phyloP scores from a whole-genome alignment of 1,284 basidiomycete species.

The Microbotryomycetes sp. region DNA sequence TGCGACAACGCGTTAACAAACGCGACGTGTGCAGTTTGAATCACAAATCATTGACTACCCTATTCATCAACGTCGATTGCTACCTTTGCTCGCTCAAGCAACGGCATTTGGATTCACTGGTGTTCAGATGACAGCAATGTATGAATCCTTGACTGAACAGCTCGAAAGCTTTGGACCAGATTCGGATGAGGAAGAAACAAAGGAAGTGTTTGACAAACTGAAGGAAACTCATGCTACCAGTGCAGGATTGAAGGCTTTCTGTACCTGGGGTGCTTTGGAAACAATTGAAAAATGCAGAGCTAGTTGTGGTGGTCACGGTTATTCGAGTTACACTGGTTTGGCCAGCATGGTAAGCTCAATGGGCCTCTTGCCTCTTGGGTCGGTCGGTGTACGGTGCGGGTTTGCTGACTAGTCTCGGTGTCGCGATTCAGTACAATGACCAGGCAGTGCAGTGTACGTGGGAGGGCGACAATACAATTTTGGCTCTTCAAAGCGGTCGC shows the following conservation, averaged over 20 bases:
- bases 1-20: too few species aligned
- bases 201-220: conserved; percentile 47
- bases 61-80: conserved; percentile 54
- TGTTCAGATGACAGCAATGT: conserved; percentile 41
- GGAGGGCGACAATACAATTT: conserved; percentile 54
- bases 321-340: conserved; percentile 53
- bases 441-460: conserved; percentile 53
- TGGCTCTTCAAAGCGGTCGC: conserved; percentile 51
- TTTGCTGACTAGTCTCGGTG: neutral
- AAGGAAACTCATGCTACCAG: conserved; percentile 56
- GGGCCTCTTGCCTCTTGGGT: too few species aligned
- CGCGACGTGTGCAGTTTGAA: conserved; percentile 39
- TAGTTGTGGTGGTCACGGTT: conserved; percentile 54
- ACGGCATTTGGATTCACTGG: conserved; percentile 53
- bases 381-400: neutral
- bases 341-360: conserved; percentile 48
- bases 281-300: conserved; percentile 52
- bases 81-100: conserved; percentile 53
- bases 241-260: conserved; percentile 55
- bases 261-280: conserved; percentile 53
- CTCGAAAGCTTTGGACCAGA: conserved; percentile 51
- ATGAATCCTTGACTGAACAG: conserved; percentile 46
- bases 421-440: conserved; percentile 43
- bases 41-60: conserved; percentile 55
- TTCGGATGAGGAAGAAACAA: conserved; percentile 40